A percentile compares a stretch with the other conserved stretches of the same genome.
Conservation (phyloP, 345 rosid genomes). For the Pistacia atlantica region DNA sequence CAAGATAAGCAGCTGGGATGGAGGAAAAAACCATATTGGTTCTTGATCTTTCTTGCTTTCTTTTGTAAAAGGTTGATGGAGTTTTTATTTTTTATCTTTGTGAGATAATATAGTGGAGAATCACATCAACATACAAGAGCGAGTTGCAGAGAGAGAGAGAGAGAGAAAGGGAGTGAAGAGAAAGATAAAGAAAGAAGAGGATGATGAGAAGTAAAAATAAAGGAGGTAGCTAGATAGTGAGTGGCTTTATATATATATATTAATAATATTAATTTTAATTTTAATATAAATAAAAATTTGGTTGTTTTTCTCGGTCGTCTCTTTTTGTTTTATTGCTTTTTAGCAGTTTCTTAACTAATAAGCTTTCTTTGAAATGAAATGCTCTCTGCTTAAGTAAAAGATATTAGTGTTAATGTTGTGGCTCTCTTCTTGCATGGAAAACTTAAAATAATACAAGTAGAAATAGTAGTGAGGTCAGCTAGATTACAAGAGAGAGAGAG, state of each 20-base stretch:
- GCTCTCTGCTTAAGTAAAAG: conserved; percentile 15
- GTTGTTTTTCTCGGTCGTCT: conserved; percentile 38
- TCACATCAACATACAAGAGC: conserved; percentile 43
- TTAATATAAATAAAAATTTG: conserved; percentile 1
- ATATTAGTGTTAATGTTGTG: conserved; percentile 13
- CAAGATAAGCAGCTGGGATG: conserved; percentile 85
- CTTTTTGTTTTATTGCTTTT: conserved; percentile 68
- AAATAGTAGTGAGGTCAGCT: no score
- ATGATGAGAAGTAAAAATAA: conserved; percentile 58
- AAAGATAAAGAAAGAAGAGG: conserved; percentile 28
- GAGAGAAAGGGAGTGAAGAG: conserved; percentile 32
- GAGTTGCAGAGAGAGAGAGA: conserved; percentile 22
- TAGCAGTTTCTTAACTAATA: conserved; percentile 53
- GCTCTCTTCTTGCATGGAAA: conserved; percentile 28
- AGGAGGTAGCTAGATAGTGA: conserved; percentile 32
- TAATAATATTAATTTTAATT: conserved; percentile 17
- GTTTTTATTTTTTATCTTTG: conserved; percentile 20
- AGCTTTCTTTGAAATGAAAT: conserved; percentile 32
- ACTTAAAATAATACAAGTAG: not conserved
- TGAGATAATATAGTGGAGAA: conserved; percentile 51
- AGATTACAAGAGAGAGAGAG: not conserved
- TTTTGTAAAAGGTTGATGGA: conserved; percentile 48
- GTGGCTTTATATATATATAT: conserved; percentile 54
- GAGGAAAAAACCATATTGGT: conserved; percentile 82
- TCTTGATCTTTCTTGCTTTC: conserved; percentile 35